phyloP scores from a whole-genome alignment of 2,329 filamentous ascomycete species.

The Epichloe coenophiala region DNA sequence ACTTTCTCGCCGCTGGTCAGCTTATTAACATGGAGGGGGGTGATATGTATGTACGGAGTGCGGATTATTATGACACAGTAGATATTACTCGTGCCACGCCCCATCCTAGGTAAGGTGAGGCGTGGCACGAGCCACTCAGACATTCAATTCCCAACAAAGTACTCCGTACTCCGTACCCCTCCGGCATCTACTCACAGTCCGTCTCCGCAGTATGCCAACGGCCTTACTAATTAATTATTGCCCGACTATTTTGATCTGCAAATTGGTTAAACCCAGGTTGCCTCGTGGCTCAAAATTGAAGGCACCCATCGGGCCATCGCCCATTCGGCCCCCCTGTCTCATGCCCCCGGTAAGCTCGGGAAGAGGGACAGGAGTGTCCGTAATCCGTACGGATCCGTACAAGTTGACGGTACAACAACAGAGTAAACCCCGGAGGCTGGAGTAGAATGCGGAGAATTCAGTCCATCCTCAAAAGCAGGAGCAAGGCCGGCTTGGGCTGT shows the following conservation, averaged over 20 bases:
- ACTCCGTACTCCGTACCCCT: no score
- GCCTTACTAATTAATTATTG: no score
- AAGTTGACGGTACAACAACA: background rate
- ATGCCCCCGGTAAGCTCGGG: constrained; percentile 2
- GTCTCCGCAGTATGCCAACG: no score
- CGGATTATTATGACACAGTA: background rate
- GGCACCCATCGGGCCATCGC: background rate
- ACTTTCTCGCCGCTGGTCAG: background rate
- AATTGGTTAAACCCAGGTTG: no score
- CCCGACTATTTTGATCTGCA: no score
- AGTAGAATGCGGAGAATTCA: background rate
- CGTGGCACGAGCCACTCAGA: background rate
- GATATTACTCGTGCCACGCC: no score
- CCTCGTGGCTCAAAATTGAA: background rate
- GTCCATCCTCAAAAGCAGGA: background rate
- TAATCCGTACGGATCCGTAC: no score
- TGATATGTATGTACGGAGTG: no score
- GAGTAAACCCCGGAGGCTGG: background rate
- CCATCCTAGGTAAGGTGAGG: background rate
- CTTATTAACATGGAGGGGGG: background rate
- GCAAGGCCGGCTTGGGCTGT: background rate
- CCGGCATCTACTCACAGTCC: no score
- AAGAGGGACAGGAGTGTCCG: background rate
- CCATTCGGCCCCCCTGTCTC: background rate
- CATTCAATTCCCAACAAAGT: no score